Percentiles rank a stretch among this genome's conserved stretches.
These are phyloP conservation scores for Aspergillus sp. DNA, from an alignment of 2,329 filamentous ascomycete genomes.

Conservation along the genomic window DNA sequence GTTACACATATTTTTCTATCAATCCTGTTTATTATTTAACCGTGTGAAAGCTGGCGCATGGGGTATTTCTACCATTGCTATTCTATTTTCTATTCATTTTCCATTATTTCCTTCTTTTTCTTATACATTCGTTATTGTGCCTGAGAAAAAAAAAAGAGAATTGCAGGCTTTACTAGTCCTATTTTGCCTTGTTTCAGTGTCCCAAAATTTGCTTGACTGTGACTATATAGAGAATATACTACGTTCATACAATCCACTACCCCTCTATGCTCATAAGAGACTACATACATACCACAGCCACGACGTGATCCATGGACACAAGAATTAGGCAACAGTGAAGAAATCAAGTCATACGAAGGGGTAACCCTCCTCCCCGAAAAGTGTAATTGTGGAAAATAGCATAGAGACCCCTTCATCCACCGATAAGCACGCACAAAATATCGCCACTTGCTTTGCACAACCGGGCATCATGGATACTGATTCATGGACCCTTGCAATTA, in stretches of 20 bases:
- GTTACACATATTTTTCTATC: conserved; percentile 8
- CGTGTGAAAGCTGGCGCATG: conserved; percentile 5
- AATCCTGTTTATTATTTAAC: neutral
- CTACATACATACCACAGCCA: too few relatives aligned
- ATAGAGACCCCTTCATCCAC: too few relatives aligned
- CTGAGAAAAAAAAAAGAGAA: neutral
- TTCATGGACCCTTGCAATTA: too few relatives aligned
- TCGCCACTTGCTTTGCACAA: too few relatives aligned
- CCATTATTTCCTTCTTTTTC: neutral
- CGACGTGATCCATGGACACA: too few relatives aligned
- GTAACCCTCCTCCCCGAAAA: too few relatives aligned
- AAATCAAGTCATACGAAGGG: too few relatives aligned
- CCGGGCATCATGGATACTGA: too few relatives aligned
- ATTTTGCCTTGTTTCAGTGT: neutral
- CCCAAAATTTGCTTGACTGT: neutral
- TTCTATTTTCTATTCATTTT: neutral
- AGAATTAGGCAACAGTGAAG: too few relatives aligned
- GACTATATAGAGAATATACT: neutral
- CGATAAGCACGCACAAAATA: too few relatives aligned
- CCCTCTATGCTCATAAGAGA: too few relatives aligned
- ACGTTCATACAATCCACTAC: neutral
- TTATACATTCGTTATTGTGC: neutral
- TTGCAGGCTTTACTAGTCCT: neutral
- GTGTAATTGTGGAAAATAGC: too few relatives aligned
- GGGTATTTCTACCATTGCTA: neutral